Conservation (phyloP, 139 green algal species). For the Coelastrella sp. region DNA sequence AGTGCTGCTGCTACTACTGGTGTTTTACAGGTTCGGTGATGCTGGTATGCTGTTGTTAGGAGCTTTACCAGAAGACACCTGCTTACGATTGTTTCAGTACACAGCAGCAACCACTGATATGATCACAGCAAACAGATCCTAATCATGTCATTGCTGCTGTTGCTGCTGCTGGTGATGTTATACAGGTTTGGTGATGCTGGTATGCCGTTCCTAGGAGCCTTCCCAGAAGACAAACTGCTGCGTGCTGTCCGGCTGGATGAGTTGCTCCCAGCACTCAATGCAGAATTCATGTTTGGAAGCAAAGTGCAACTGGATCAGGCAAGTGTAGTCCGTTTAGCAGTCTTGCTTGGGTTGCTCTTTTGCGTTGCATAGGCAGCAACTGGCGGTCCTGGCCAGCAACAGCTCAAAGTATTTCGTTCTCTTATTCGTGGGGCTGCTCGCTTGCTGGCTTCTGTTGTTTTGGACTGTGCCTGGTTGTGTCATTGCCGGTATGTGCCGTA, state of each 20-base stretch:
- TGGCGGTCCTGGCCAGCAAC: too few relatives aligned
- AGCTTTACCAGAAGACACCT: conserved; percentile 61
- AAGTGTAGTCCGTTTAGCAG: too few relatives aligned
- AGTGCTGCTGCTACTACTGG: background rate
- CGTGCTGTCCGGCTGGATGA: conserved; percentile 77
- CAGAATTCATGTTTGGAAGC: conserved; percentile 66
- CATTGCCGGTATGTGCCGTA: conserved; percentile 32
- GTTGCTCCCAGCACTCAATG: conserved; percentile 67
- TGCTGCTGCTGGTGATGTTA: background rate
- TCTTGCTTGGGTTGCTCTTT: too few relatives aligned
- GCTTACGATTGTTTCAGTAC: too few relatives aligned
- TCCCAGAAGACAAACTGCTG: conserved; percentile 64
- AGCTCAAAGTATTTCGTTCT: too few relatives aligned
- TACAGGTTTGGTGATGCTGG: conserved; percentile 38
- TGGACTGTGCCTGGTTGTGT: too few relatives aligned
- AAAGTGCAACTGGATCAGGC: background rate
- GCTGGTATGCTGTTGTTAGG: conserved; percentile 72
- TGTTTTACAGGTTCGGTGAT: background rate
- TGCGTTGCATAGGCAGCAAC: too few relatives aligned
- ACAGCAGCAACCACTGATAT: too few relatives aligned
- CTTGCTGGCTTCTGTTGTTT: too few relatives aligned
- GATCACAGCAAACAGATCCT: too few relatives aligned
- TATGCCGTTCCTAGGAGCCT: conserved; percentile 71
- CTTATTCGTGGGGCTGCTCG: too few relatives aligned
- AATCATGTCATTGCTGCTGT: too few relatives aligned